Conservation (phyloP, 345 rosid species). For the Corchorus olitorius region DNA sequence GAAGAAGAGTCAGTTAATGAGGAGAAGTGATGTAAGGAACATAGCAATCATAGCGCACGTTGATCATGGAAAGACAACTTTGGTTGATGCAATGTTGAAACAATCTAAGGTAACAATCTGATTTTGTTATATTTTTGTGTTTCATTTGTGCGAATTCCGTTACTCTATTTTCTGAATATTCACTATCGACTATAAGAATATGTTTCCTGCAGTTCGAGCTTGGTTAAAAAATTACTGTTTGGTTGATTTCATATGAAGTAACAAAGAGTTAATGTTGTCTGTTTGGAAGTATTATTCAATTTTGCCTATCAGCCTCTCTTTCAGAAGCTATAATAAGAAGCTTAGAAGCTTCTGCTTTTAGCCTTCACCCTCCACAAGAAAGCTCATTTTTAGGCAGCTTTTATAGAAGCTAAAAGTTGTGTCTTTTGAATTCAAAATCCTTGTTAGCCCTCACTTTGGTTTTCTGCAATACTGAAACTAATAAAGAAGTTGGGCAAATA, state of each 20-base stretch:
- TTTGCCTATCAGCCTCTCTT: no score
- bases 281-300: no score
- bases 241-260: neutral
- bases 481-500: neutral
- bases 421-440: neutral
- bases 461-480: neutral
- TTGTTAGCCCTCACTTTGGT: neutral
- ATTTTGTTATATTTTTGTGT: neutral
- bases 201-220: neutral
- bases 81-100: constrained; percentile 95
- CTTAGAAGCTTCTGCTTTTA: no score
- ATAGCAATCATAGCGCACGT: constrained; percentile 98
- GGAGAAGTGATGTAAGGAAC: constrained; percentile 82
- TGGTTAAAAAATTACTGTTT: neutral
- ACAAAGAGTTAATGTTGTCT: no score
- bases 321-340: no score
- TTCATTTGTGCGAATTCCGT: neutral
- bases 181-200: neutral
- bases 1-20: constrained; percentile 69
- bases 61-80: constrained; percentile 96
- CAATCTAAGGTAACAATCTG: constrained; percentile 74
- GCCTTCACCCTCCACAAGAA: neutral
- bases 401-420: neutral
- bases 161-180: neutral
- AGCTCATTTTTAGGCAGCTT: neutral